Percentiles rank a stretch among this genome's conserved stretches.
These are phyloP conservation scores for Botrytis elliptica DNA, from an alignment of 2,329 filamentous ascomycete species.

Conservation along the genomic window DNA sequence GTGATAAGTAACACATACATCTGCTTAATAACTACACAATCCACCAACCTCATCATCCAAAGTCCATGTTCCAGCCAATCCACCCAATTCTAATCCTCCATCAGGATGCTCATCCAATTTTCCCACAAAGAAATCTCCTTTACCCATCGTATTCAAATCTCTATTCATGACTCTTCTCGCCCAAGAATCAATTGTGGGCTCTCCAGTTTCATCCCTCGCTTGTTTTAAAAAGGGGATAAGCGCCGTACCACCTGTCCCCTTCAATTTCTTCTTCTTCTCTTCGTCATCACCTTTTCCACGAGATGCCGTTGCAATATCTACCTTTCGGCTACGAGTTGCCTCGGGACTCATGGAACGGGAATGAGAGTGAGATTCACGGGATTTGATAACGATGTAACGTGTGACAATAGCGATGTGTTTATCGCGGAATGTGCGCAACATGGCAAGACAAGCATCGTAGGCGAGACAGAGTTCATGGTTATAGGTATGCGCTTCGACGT, in stretches of 20 bases:
- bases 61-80: constrained; percentile 83
- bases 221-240: constrained; percentile 96
- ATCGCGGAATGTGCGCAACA: constrained; percentile 63
- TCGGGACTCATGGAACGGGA: constrained; percentile 54
- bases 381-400: constrained; percentile 90
- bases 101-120: constrained; percentile 47
- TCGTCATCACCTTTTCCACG: constrained; percentile 43
- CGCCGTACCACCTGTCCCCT: constrained; percentile 89
- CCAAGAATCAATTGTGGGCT: constrained; percentile 76
- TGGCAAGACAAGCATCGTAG: constrained; percentile 85
- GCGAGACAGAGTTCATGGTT: constrained; percentile 71
- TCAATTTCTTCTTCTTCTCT: constrained; percentile 56
- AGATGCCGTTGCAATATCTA: constrained; percentile 64
- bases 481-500: constrained; percentile 62
- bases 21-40: constrained; percentile 38
- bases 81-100: constrained; percentile 51
- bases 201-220: constrained; percentile 91
- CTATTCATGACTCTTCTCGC: constrained; percentile 45
- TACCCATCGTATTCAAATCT: constrained; percentile 40
- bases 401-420: constrained; percentile 96
- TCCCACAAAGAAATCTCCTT: constrained; percentile 57
- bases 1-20: not conserved
- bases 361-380: constrained; percentile 67
- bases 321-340: constrained; percentile 50
- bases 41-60: constrained; percentile 76